Conservation (phyloP, 140 eudicot genomes). For the Bidens hawaiensis region DNA sequence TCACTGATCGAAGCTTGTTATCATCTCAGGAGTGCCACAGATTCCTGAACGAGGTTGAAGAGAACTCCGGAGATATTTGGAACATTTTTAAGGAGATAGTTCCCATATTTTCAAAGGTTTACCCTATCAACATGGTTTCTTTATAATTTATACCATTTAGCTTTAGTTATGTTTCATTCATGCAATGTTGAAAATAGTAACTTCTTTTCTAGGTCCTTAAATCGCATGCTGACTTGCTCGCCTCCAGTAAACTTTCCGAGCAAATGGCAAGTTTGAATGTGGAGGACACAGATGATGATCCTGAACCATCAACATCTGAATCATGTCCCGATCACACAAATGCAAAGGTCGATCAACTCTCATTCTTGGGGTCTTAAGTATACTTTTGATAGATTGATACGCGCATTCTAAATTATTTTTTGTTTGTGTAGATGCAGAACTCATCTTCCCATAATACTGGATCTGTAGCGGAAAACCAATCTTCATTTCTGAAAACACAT, state of each 20-base stretch:
- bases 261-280: not conserved
- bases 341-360: not conserved
- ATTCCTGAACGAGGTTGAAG: conserved; percentile 49
- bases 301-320: not conserved
- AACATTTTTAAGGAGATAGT: conserved; percentile 36
- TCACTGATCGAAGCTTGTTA: conserved; percentile 2
- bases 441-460: conserved; percentile 38
- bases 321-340: not conserved
- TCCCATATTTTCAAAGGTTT: conserved; percentile 59
- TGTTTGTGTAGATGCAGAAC: conserved; percentile 5
- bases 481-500: conserved; percentile 41
- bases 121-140: not conserved
- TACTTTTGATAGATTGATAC: not conserved
- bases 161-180: too few species aligned
- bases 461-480: conserved; percentile 35
- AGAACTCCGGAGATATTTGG: conserved; percentile 33
- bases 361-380: not conserved
- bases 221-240: not conserved
- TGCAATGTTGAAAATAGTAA: not conserved
- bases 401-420: too few species aligned
- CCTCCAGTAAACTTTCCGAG: not conserved
- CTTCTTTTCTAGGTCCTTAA: conserved; percentile 47
- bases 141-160: conserved; percentile 10
- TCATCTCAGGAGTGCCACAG: conserved; percentile 52
- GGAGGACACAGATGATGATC: not conserved